phyloP scores from a whole-genome alignment of 495 filamentous ascomycete species.

The Penicillium simplicissimum region DNA sequence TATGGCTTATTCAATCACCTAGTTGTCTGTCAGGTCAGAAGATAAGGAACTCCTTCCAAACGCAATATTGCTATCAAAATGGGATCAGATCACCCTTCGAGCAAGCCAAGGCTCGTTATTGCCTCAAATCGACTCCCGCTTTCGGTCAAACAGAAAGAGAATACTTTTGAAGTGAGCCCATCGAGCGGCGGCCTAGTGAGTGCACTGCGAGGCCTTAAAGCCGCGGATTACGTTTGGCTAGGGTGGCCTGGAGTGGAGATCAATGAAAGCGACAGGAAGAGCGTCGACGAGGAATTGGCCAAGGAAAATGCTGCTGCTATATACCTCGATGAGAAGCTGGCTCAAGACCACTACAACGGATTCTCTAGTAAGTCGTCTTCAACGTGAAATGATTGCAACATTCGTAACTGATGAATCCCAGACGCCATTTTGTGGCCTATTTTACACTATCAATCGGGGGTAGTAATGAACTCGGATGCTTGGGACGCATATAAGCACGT shows the following conservation, averaged over 20 bases:
- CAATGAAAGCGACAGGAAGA: slow-evolving; percentile 56
- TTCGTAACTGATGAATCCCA: slow-evolving; percentile 27
- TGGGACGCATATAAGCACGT: slow-evolving; percentile 83
- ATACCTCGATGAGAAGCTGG: slow-evolving; percentile 66
- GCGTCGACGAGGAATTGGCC: slow-evolving; percentile 55
- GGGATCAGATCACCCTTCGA: no score
- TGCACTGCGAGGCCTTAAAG: slow-evolving; percentile 77
- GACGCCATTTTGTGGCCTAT: slow-evolving; percentile 89
- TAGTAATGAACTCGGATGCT: slow-evolving; percentile 55
- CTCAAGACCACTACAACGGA: slow-evolving; percentile 72
- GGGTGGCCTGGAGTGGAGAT: slow-evolving; percentile 84
- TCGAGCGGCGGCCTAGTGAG: slow-evolving; percentile 88
- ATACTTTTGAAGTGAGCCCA: slow-evolving; percentile 74
- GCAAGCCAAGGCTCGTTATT: slow-evolving; percentile 30
- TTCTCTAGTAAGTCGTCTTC: slow-evolving; percentile 60
- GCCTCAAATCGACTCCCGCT: slow-evolving; percentile 85
- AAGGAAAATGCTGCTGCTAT: slow-evolving; percentile 66
- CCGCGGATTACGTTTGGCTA: slow-evolving; percentile 85
- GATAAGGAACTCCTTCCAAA: no score
- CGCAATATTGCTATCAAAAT: no score
- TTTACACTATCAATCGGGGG: slow-evolving; percentile 88
- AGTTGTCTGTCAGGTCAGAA: no score
- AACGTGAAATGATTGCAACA: no score
- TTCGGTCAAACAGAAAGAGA: slow-evolving; percentile 77
- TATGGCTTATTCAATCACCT: no score